Base-by-base conservation (phyloP, 768 basidiomycete species). In the Kwoniella sp. region DNA sequence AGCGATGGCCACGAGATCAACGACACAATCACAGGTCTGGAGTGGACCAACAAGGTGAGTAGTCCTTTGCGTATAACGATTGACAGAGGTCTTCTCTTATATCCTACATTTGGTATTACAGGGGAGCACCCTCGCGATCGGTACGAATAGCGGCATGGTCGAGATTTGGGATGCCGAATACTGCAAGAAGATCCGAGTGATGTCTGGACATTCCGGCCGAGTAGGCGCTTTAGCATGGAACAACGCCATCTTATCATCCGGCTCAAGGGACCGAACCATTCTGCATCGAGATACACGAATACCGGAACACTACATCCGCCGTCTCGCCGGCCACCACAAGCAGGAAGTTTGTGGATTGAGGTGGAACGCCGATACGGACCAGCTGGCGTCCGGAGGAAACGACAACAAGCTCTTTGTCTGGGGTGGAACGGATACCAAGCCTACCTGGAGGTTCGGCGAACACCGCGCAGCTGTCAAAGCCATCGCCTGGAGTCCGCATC, bases 401-500 rank as follows among this genome's bases (percentile, higher is more conserved):
- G 95, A 99, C 82, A 99, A 99, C 82, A 97, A 97, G 82, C 91
- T 99, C 20, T 93, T 92, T 73, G 93, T 99, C 58, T 99, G 94
- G 92, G 93, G 97, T 77, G 82, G 92, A 60, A 85, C 90, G 57
- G 61, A 90, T 26, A 63, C 74, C 52, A 67, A 77, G 59, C 96
- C 94, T 1, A 81, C 97, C 9, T 96, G 89, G 87, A 92, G 92
- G 78, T 99, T 97, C 79, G 91, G 93, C 64, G 93, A 99, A 68
- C 95, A 99, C 78, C 90, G 89, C 2, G 95, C 96, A 1, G 95
- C 95, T 2, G 95, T 99, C 61, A 98, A 98, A 75, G 95, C 95
- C 4, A 88, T 99, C 29, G 93, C 95, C 5, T 99, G 96, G 95
- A 94, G 93, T 80, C 94, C 95, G 5, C 96, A 99, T 81, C 85